Evolutionary conservation across 2,329 filamentous ascomycete species (phyloP), one percentile per base, ranked within the genome.

Genomic region (Fusarium sp.): DNA sequence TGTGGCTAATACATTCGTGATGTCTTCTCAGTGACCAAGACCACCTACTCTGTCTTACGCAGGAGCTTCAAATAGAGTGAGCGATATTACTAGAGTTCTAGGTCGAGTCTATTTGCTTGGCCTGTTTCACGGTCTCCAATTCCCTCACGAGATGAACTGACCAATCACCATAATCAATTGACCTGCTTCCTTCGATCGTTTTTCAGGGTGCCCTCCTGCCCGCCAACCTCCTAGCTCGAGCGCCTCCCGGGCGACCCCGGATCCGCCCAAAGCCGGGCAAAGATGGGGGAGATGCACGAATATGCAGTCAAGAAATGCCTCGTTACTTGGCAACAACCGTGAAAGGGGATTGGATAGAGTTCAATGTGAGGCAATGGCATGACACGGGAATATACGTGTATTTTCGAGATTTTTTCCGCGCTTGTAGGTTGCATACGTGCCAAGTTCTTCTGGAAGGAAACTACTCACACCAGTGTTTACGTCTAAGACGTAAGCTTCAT

Each of bases 201-300:
- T 37, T 68, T 65, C 35, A 59, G 22, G 57, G 46, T 47, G 50
- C 19, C 55, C 57, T 47, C 65, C 57, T 47, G 50, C 19, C 55
- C 57, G 48, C 65, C 57, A 61, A 48, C 47, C 50, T 60, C 58
- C 55, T 69, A 69, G 69, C 61, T 62, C 43, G 62, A 71, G 62
- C 64, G 68, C 70, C 68, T 73, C 68, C 72, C 72, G 72, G 72
- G 61, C 71, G 62, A 74, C 72, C 72, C 72, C 72, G 72, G 72
- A 74, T 74, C 71, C 72, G 70, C 72, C 56, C 53, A 67, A 56
- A 67, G 56, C 63, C 59, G 59, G 61, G 68, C 67, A 68, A 65
- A 50, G 64, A 73, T 70, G 70, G 70, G 68, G 71, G 63, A 72
- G 39, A 69, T 48, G 62, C 62, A 66, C 20, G 41, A 65, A 48